Conservation (phyloP, 306 rosid species). For the Dalbergia oliveri region DNA sequence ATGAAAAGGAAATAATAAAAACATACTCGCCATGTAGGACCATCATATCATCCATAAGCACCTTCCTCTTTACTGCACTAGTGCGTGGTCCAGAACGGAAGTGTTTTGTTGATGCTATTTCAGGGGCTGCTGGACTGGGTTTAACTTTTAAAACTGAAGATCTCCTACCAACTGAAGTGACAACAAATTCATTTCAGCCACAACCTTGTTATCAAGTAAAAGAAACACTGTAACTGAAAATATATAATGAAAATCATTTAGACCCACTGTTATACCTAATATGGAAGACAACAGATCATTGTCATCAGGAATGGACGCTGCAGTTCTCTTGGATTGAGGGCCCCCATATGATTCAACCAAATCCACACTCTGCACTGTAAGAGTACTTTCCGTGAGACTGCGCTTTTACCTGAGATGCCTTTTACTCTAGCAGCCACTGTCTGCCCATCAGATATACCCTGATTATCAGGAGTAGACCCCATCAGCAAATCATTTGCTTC, state of each 20-base stretch:
- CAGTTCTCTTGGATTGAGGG: slow-evolving; percentile 65
- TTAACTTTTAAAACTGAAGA: slow-evolving; percentile 86
- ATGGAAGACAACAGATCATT: slow-evolving; percentile 96
- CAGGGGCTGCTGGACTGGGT: slow-evolving; percentile 79
- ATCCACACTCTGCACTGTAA: slow-evolving; percentile 75
- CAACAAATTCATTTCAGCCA: slow-evolving; percentile 50
- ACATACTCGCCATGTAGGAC: slow-evolving; percentile 99
- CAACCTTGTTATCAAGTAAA: slow-evolving; percentile 30
- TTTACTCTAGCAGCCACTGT: slow-evolving; percentile 53
- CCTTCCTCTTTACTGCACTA: slow-evolving; percentile 84
- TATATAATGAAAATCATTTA: slow-evolving; percentile 31
- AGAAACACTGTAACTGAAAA: slow-evolving; percentile 23
- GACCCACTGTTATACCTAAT: slow-evolving; percentile 68
- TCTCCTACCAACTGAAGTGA: slow-evolving; percentile 83
- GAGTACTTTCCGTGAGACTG: slow-evolving; percentile 84
- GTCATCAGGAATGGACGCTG: slow-evolving; percentile 87
- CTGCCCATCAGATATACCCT: slow-evolving; percentile 51
- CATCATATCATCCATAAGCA: slow-evolving; percentile 93
- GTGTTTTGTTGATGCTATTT: slow-evolving; percentile 64
- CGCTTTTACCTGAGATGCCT: slow-evolving; percentile 77
- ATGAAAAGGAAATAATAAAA: slow-evolving; percentile 38
- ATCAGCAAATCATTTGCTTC: slow-evolving; percentile 63
- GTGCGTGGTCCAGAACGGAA: slow-evolving; percentile 64
- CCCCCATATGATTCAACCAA: slow-evolving; percentile 74
- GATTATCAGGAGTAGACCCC: slow-evolving; percentile 73